Percentiles rank a stretch among this genome's conserved stretches.
Evolutionary conservation across 116 monocot genomes (phyloP).

Genomic region (Iris pallida): DNA sequence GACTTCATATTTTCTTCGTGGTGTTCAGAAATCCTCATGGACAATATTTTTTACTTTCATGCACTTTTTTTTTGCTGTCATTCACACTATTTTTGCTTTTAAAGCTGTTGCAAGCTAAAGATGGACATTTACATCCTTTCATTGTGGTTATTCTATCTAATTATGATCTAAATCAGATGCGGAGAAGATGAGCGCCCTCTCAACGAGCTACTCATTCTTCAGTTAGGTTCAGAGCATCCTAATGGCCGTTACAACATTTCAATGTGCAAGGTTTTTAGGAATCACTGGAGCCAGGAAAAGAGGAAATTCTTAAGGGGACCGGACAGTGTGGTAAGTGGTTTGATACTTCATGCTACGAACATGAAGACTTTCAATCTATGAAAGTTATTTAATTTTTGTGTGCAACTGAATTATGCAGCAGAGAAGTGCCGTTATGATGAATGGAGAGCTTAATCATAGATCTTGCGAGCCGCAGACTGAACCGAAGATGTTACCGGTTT

Average conservation of each 20-base stretch:
- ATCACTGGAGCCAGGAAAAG: constrained; percentile 69
- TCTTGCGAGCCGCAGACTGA: constrained; percentile 27
- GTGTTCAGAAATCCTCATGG: neutral
- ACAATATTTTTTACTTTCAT: neutral
- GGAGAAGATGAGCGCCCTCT: constrained; percentile 94
- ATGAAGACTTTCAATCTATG: neutral
- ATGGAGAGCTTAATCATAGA: constrained; percentile 27
- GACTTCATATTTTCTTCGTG: too few relatives aligned
- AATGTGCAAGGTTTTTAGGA: constrained; percentile 76
- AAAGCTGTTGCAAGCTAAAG: neutral
- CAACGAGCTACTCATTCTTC: constrained; percentile 79
- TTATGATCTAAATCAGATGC: constrained; percentile 44
- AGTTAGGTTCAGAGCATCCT: constrained; percentile 72
- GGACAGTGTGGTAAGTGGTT: constrained; percentile 36
- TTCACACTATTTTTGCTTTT: neutral
- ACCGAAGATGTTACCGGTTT: constrained; percentile 19
- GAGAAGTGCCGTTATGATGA: constrained; percentile 13
- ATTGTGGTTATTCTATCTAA: too few relatives aligned
- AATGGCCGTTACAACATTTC: constrained; percentile 80
- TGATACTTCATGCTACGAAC: neutral
- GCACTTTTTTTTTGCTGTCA: neutral
- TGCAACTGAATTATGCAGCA: constrained; percentile 17
- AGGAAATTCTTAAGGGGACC: constrained; percentile 40
- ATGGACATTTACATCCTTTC: neutral
- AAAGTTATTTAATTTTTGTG: neutral